Base-by-base conservation (phyloP, 495 filamentous ascomycete species). In the Trichoderma virens region DNA sequence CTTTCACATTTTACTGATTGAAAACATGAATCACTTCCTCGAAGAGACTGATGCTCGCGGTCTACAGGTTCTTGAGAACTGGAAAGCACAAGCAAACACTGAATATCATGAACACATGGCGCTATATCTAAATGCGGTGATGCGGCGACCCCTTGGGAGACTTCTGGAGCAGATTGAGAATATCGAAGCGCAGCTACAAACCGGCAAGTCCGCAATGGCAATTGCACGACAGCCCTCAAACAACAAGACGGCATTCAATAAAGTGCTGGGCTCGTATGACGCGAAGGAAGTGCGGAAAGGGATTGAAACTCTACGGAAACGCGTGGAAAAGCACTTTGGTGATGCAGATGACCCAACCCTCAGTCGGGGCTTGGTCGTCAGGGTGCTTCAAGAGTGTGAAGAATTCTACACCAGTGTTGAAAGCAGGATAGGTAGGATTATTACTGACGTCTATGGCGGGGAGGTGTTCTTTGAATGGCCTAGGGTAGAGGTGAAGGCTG, bases 11-110 rank as follows among this genome's bases (percentile, higher is more conserved):
- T 83, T 97, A 60, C 83, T 98, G 35, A 97, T 98, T 65, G 93
- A 98, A 73, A 98, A 98, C 72, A 97, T 97, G 93, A 94, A 97
- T 72, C 92, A 97, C 72, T 97, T 93, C 74, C 78, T 93, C 11
- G 92, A 97, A 69, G 93, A 97, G 72, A 87, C 96, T 11, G 89
- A 94, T 66, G 79, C 87, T n/a, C 82, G 85, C 43, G 78, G 78
- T 20, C 85, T 93, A 63, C 81, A 87, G 2, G 85, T 96, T 16
- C 80, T 98, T 7, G 85, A 88, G 65, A 86, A 90, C 65, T 97
- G 92, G 90, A 85, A 83, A 69, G 83, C 86, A 61, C 85, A 86
- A 32, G 93, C 93, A 1, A 78, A 82, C 30, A 81, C 85, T 60
- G 93, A 97, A 73, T 85, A 93, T 76, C 78, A 79, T n/a, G 93